Evolutionary conservation across 176 grass and related monocot species (phyloP), one percentile per base, ranked within the genome.

Genomic region (Musa acuminata): DNA sequence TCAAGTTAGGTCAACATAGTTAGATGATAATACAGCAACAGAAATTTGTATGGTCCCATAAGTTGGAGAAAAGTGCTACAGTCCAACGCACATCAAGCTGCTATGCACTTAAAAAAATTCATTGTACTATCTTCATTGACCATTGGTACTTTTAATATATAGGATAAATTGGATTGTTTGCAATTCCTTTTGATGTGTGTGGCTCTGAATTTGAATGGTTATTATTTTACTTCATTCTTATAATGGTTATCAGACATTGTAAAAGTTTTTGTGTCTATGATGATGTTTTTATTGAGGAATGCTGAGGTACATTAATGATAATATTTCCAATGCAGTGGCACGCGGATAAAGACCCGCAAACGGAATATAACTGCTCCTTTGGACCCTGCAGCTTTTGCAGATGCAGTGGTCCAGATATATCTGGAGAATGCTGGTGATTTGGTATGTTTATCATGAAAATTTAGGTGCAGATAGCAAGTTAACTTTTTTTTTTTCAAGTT

Each of bases 321-420:
- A 24, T 14, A 12, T 10, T 58, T 53, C 76, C 68, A 82, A 43
- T 86, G 62, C 84, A 96, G 89, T 89, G 89, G 92, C 78, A 80
- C 85, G 87, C 89, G 92, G 92, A 96, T 96, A 83, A 96, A 89
- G 92, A 92, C 92, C 92, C 87, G 92, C 92, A 96, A 96, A 79
- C 80, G 89, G 82, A 96, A 96, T 66, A 96, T 96, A 25, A 83
- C 89, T 64, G 84, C 89, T 64, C 89, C 92, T 83, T 87, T 96
- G 78, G 92, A 96, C 82, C 87, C 87, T 89, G 74, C 92, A 82
- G 88, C 92, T 79, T 96, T 96, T 84, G 90, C 89, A 84, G 92
- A 96, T 96, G 92, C 92, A 80, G 88, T 96, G 83, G 89, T 96
- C 81, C 89, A 96, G 78, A 89, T 90, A 80, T 96, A 92, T 85